These are phyloP conservation scores for Tephrocybe sp. DNA, from an alignment of 768 basidiomycete genomes.

Conservation along the genomic window DNA sequence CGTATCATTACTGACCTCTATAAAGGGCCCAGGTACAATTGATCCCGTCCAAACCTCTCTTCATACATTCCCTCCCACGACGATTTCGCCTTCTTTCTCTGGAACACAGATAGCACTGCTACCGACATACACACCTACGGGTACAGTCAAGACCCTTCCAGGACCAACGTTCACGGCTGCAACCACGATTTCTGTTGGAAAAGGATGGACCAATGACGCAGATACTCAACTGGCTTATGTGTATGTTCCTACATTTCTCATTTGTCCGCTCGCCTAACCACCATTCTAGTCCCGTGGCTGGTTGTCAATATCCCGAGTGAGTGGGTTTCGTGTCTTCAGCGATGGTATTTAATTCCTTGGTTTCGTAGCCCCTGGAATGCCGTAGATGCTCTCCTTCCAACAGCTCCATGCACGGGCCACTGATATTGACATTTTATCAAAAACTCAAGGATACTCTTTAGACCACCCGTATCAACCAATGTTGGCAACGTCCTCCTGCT, in stretches of 20 bases:
- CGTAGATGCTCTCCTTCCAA: constrained; percentile 44
- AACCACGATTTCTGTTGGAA: constrained; percentile 53
- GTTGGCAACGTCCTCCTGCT: too few relatives aligned
- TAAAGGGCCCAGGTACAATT: constrained; percentile 58
- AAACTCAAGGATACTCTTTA: too few relatives aligned
- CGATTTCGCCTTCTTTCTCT: constrained; percentile 49
- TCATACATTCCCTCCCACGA: constrained; percentile 64
- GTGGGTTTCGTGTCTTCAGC: constrained; percentile 9
- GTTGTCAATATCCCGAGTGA: constrained; percentile 63
- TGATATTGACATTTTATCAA: too few relatives aligned
- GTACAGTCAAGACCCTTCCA: constrained; percentile 56
- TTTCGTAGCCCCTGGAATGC: constrained; percentile 28
- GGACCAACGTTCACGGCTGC: constrained; percentile 62
- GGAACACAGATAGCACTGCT: constrained; percentile 51
- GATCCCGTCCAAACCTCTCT: constrained; percentile 45
- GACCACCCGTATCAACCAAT: too few relatives aligned
- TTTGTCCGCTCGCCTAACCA: constrained; percentile 5
- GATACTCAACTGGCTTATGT: constrained; percentile 63
- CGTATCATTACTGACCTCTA: constrained; percentile 1
- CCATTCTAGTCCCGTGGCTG: constrained; percentile 43
- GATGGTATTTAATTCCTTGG: too few relatives aligned
- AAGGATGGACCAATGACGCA: constrained; percentile 71
- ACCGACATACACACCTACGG: constrained; percentile 74
- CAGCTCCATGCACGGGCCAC: too few relatives aligned
- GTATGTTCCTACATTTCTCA: constrained; percentile 25